Conservation (phyloP, 1,284 basidiomycete species). For the Moesziomyces antarcticus region DNA sequence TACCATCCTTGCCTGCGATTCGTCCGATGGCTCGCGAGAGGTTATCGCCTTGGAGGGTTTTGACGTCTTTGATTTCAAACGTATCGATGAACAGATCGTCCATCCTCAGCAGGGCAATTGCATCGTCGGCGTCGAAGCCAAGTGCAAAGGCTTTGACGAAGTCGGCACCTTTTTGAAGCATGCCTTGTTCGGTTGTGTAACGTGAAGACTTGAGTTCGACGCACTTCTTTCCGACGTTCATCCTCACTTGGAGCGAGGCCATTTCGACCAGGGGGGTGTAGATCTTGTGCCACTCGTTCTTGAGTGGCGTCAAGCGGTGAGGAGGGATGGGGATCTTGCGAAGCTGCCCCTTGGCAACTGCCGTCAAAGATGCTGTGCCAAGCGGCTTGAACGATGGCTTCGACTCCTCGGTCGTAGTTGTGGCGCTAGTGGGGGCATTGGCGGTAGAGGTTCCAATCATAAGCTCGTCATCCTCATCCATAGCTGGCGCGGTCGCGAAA, state of each 20-base stretch:
- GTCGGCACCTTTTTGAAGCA: constrained; percentile 94
- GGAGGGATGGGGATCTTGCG: constrained; percentile 84
- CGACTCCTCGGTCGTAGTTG: not conserved
- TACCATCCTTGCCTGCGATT: constrained; percentile 96
- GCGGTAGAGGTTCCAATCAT: constrained; percentile 35
- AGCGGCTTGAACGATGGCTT: constrained; percentile 27
- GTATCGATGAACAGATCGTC: constrained; percentile 98
- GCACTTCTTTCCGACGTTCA: constrained; percentile 88
- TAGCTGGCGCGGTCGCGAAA: constrained; percentile 16
- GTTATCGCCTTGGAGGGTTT: constrained; percentile 96
- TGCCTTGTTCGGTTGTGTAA: constrained; percentile 74
- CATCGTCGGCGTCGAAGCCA: constrained; percentile 87
- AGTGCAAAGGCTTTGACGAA: constrained; percentile 95
- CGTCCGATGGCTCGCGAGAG: constrained; percentile 94
- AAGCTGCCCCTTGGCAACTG: constrained; percentile 53
- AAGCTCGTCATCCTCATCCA: constrained; percentile 42
- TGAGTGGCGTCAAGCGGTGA: constrained; percentile 95
- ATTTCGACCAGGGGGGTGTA: constrained; percentile 97
- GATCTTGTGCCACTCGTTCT: constrained; percentile 96
- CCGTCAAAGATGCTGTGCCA: constrained; percentile 18
- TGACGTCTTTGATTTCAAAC: constrained; percentile 97
- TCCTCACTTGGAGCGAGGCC: constrained; percentile 90
- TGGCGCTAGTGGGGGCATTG: not conserved
- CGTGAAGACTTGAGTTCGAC: constrained; percentile 97
- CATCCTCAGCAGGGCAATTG: constrained; percentile 90